Evolutionary conservation across 108 stramenopile species (phyloP), one percentile per base, ranked within the genome.

Genomic region (Ochromonas danica): DNA sequence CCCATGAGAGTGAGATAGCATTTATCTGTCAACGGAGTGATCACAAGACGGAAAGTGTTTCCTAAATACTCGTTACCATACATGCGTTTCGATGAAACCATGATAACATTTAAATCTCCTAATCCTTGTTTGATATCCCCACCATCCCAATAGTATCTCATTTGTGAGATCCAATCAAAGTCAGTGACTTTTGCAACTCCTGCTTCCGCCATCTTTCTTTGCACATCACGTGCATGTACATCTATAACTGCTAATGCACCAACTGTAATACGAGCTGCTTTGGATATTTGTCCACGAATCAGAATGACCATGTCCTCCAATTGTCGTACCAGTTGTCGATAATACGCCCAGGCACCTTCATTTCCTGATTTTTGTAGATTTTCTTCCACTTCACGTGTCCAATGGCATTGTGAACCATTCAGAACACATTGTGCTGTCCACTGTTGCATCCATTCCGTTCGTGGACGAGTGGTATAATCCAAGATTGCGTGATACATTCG

Each of bases 401-500:
- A 86, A 60, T 86, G 85, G 2, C 74, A 80, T 83, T 85, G 74
- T 27, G 38, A 71, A 31, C 85, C 85, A 61, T 85, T 85, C 28
- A 85, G 75, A 33, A 85, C 85, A 36, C 79, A 43, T 77, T 85
- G 85, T 1, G 82, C 85, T 22, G 85, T 25, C 83, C 83, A 84
- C 39, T 79, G 81, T 42, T 85, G 84, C 87, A 88, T 88, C 87
- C 87, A 88, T 39, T 83, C 70, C 36, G 87, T 87, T 28, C 86
- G 74, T 38, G 77, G 42, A 35, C 57, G 41, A 27, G 38, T 74
- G n/a, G 83, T 38, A 78, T 87, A 86, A 74, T 87, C 80, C 30
- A 71, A 43, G 42, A 84, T 60, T 28, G 80, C 78, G 28, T 39
- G 60, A 39, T 84, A 85, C 89, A 90, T 90, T 45, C 77, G 80